These are phyloP conservation scores for Phytophthora sp. DNA, from an alignment of 352 stramenopile species.

Conservation along the genomic window DNA sequence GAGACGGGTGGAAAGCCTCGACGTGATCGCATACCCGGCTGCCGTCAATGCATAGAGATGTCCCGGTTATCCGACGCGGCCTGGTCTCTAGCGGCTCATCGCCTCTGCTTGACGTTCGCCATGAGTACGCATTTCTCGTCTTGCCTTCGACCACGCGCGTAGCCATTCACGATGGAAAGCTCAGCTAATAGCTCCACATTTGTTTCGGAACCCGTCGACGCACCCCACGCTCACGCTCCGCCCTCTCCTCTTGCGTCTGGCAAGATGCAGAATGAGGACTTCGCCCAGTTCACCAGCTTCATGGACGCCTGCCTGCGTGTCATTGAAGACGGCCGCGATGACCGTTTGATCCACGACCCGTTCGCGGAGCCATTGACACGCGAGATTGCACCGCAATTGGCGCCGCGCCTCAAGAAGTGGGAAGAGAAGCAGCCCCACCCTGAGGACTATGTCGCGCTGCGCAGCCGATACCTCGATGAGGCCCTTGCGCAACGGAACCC, in stretches of 20 bases:
- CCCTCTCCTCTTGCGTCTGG: conserved; percentile 6
- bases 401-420: conserved; percentile 34
- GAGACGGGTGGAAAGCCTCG: conserved; percentile 33
- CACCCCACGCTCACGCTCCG: not conserved
- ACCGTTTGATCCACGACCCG: conserved; percentile 49
- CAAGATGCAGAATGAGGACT: conserved; percentile 41
- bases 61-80: not conserved
- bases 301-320: conserved; percentile 48
- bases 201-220: conserved; percentile 22
- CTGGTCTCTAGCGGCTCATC: conserved; percentile 27
- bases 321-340: conserved; percentile 39
- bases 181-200: conserved; percentile 23
- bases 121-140: conserved; percentile 29
- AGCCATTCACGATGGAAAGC: conserved; percentile 23
- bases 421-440: conserved; percentile 26
- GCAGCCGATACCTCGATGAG: conserved; percentile 60
- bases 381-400: conserved; percentile 30
- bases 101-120: conserved; percentile 2
- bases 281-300: conserved; percentile 54
- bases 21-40: conserved; percentile 7
- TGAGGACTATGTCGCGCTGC: conserved; percentile 45
- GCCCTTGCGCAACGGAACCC: conserved; percentile 42
- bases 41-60: conserved; percentile 12
- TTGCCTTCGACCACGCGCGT: conserved; percentile 8
- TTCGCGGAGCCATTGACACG: conserved; percentile 54